phyloP scores from a whole-genome alignment of 805 yeast genomes.

The Cyberlindnera suaveolens region DNA sequence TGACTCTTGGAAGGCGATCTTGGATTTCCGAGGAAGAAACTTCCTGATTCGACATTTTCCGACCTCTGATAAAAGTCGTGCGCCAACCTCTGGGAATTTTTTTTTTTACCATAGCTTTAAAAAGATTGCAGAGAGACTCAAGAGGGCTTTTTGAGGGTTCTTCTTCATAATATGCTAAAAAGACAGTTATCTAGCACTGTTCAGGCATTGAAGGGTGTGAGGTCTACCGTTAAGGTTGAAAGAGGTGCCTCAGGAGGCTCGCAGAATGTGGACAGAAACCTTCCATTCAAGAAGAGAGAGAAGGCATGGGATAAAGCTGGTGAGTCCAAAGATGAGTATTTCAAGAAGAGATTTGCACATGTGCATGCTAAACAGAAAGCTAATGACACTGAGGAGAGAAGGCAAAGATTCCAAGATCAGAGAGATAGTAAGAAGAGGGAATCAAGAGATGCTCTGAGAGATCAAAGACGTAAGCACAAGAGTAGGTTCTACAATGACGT shows the following conservation, averaged over 20 bases:
- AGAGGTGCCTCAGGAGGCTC: conserved; percentile 1
- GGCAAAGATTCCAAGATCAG: conserved; percentile 15
- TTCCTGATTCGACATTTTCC: too few species aligned
- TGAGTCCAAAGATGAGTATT: conserved; percentile 56
- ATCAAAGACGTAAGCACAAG: conserved; percentile 13
- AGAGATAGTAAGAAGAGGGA: conserved; percentile 11
- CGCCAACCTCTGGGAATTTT: too few species aligned
- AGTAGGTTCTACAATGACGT: conserved; percentile 15
- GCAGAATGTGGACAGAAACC: conserved; percentile 34
- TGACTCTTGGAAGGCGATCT: too few species aligned
- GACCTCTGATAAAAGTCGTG: too few species aligned
- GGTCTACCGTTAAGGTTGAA: conserved; percentile 12
- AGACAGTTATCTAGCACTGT: conserved; percentile 3
- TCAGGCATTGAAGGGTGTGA: conserved; percentile 2
- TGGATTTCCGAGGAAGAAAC: too few species aligned
- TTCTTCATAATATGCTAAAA: background rate
- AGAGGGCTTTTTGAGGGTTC: too few species aligned
- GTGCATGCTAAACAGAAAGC: conserved; percentile 44
- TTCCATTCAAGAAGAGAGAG: conserved; percentile 30
- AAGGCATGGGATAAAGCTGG: conserved; percentile 69
- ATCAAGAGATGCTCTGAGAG: conserved; percentile 2
- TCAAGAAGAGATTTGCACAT: conserved; percentile 57
- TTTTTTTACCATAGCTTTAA: too few species aligned
- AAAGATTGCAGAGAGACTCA: too few species aligned
- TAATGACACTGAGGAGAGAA: conserved; percentile 14